Evolutionary conservation across 208 protist species (phyloP), one percentile per base, ranked within the genome.

Genomic region (Trypanosoma conorhini): DNA sequence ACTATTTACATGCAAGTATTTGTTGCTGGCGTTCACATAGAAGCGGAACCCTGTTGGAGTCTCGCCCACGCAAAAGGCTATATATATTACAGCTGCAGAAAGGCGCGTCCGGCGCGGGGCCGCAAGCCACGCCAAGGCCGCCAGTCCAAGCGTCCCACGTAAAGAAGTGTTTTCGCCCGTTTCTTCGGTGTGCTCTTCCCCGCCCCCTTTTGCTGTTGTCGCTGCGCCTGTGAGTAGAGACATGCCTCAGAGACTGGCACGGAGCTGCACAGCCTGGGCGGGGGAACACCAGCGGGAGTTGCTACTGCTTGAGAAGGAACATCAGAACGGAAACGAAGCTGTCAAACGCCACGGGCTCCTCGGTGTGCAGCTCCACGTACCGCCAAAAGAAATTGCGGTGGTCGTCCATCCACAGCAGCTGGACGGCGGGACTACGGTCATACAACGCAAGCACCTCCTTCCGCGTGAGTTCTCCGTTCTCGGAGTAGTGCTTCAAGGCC

Each of bases 381-480:
- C 51, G 30, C 26, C 38, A 0, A 52, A 76, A 76, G n/a, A 31
- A 56, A 3, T 63, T 63, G 17, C 24, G 15, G 48, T 76, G 71
- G 42, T 72, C 55, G 19, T 69, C 61, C 9, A 76, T 35, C 67
- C 72, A 67, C 28, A 70, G 46, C 55, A 78, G 24, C 48, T 84
- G 75, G 48, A 84, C 52, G 19, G 67, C 64, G 15, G 74, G 74
- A 50, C 79, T 84, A 21, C 75, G 63, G 21, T 62, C 40, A 57
- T 77, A 79, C 33, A 84, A 51, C 2, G 51, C 65, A 24, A 80
- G 30, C 1, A 84, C 54, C 21, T 77, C 75, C 21, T 44, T 62
- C 40, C 35, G 46, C 38, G 51, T 70, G 33, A 83, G 28, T 28
- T 46, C 28, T 30, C 65, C 65, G 26, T 31, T 44, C 17, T 31